These are phyloP conservation scores for Aureobasidium sp. DNA, from an alignment of 2,329 filamentous ascomycete genomes.

Conservation along the genomic window DNA sequence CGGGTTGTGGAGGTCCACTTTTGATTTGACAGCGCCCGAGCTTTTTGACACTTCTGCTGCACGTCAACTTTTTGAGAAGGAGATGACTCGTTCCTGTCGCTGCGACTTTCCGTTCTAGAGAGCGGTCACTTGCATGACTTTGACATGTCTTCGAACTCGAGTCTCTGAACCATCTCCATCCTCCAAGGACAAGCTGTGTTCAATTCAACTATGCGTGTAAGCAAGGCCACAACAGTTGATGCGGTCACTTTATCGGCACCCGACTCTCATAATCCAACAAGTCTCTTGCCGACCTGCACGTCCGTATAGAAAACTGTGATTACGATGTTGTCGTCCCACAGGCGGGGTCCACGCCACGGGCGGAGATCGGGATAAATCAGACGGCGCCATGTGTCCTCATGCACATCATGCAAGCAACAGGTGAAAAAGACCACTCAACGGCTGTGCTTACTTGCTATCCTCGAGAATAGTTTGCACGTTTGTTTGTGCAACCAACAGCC, in stretches of 20 bases:
- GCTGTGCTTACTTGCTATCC: neutral
- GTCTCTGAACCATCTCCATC: neutral
- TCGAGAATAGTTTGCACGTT: slow-evolving; percentile 1
- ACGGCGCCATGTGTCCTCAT: slow-evolving; percentile 7
- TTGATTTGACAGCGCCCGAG: slow-evolving; percentile 6
- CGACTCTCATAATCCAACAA: neutral
- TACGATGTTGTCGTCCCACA: neutral
- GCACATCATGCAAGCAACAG: slow-evolving; percentile 9
- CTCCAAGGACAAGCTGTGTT: neutral
- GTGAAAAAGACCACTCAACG: slow-evolving; percentile 1
- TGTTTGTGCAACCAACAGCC: neutral
- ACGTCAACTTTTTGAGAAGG: neutral
- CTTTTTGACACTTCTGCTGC: slow-evolving; percentile 4
- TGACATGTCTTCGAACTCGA: neutral
- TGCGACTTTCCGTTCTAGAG: neutral
- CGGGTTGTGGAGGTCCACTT: neutral
- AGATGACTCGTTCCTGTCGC: neutral
- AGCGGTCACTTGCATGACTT: neutral
- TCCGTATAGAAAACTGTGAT: neutral
- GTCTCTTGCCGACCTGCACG: neutral
- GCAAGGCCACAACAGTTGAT: neutral
- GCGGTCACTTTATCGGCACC: neutral
- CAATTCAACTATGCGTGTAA: neutral
- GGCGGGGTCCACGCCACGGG: neutral
- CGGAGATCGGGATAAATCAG: neutral